phyloP scores from a whole-genome alignment of 106 monocot species.

The Ottelia alismoides region DNA sequence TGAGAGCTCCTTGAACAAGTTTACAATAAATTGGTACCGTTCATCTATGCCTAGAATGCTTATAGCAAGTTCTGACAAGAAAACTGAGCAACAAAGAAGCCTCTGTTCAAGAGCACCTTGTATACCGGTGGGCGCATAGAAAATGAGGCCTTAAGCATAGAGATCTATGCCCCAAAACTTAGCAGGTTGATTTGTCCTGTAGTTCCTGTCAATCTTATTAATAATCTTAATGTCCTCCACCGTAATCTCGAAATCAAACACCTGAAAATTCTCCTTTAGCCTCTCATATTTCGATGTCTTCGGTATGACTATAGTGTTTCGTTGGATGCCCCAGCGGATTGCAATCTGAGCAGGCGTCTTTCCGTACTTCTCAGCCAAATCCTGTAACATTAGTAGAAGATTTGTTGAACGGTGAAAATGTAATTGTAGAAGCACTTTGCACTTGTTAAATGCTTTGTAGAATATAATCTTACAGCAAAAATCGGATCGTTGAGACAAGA shows the following conservation, averaged over 20 bases:
- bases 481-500: slow-evolving; percentile 79
- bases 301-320: slow-evolving; percentile 78
- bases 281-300: slow-evolving; percentile 75
- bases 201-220: slow-evolving; percentile 54
- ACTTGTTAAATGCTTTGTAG: no score
- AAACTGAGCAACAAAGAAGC: no score
- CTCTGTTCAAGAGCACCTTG: no score
- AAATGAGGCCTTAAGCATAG: no score
- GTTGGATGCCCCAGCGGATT: slow-evolving; percentile 81
- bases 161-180: slow-evolving; percentile 96
- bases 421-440: no score
- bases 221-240: slow-evolving; percentile 80
- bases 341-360: slow-evolving; percentile 66
- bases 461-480: slow-evolving; percentile 53
- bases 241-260: slow-evolving; percentile 78
- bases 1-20: no score
- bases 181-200: slow-evolving; percentile 83
- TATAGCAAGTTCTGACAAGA: no score
- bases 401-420: no score
- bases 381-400: no score
- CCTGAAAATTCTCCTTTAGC: slow-evolving; percentile 57
- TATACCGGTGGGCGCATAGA: no score
- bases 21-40: no score
- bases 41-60: no score
- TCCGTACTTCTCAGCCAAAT: slow-evolving; percentile 72